Base-by-base conservation (phyloP, 2,329 filamentous ascomycete genomes). In the Sporothrix luriei region DNA sequence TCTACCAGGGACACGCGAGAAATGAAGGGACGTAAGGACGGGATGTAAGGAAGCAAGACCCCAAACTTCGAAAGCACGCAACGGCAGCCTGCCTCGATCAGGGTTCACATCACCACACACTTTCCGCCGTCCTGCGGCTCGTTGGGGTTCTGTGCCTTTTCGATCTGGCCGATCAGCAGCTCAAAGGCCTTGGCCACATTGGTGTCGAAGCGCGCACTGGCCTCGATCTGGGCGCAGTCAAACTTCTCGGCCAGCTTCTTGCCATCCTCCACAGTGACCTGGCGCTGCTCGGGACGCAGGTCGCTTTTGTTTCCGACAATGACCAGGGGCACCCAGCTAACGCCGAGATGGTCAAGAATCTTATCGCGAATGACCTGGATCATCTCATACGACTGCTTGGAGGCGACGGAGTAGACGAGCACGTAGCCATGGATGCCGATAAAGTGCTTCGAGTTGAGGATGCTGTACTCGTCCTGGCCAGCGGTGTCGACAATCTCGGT, bases 361-460 rank as follows among this genome's bases (percentile, higher is more conserved):
- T 98, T 99, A 79, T 98, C 94, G 33, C 94, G 87, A 74, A 99
- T 97, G 71, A 97, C 93, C 76, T 92, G 89, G 66, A 97, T 91
- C 94, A 98, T 99, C 79, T 99, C 95, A 77, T 97, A 98, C 11
- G 93, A 97, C 75, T 95, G 91, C 77, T 92, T 89, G 62, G 92
- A 97, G 26, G 92, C 91, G 65, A 99, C 94, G n/a, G 94, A 97
- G 82, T 99, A 99, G 64, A 97, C 94, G 71, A 99, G 90, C 87
- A 99, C 93, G 80, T 98, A 99, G 70, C 95, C 95, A 83, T 99
- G 95, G 74, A 98, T 98, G 73, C 95, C 95, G 79, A 99, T 98
- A 77, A 98, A 98, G 79, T 98, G 94, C 83, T 98, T 98, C 73
- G 92, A 97, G 81, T 97, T 98, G 72, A 99, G 85, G 74, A 98